Percentiles rank a stretch among this genome's conserved stretches.
These are phyloP conservation scores for Pittosporum tobira DNA, from an alignment of 129 eudicot genomes.

Conservation along the genomic window DNA sequence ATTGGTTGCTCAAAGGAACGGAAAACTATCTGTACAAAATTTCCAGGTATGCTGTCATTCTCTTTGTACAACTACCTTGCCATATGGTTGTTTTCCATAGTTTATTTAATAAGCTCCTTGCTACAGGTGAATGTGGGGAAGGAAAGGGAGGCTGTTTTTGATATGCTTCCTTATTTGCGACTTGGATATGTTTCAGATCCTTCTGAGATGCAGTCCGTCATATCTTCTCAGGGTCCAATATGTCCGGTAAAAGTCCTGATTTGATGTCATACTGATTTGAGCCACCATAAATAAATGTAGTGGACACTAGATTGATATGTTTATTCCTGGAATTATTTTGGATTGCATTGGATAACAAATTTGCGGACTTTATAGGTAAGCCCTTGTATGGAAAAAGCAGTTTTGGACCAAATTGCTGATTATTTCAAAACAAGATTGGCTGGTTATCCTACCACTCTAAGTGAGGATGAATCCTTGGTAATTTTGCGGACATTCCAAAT, in stretches of 20 bases:
- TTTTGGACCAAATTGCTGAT: slow-evolving; percentile 69
- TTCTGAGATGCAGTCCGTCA: slow-evolving; percentile 82
- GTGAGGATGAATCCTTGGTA: slow-evolving; percentile 82
- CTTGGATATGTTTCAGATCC: slow-evolving; percentile 96
- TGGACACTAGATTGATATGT: background rate
- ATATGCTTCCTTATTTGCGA: slow-evolving; percentile 92
- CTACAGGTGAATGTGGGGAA: slow-evolving; percentile 78
- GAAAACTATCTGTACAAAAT: slow-evolving; percentile 68
- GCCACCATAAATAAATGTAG: too few species aligned
- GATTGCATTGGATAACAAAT: background rate
- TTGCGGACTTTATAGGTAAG: slow-evolving; percentile 50
- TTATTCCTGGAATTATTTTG: background rate
- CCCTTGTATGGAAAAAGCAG: slow-evolving; percentile 88
- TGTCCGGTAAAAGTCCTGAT: slow-evolving; percentile 97
- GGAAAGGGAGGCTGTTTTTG: slow-evolving; percentile 73
- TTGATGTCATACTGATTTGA: too few species aligned
- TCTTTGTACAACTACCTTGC: background rate
- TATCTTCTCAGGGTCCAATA: slow-evolving; percentile 89
- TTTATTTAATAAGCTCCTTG: slow-evolving; percentile 5
- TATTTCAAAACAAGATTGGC: slow-evolving; percentile 63
- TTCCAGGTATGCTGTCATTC: slow-evolving; percentile 30
- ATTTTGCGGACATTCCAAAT: slow-evolving; percentile 4
- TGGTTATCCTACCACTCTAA: slow-evolving; percentile 71
- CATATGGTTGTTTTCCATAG: slow-evolving; percentile 8
- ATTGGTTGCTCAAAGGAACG: slow-evolving; percentile 90